phyloP scores from a whole-genome alignment of 352 stramenopile species.

The Globisporangium emineosum region DNA sequence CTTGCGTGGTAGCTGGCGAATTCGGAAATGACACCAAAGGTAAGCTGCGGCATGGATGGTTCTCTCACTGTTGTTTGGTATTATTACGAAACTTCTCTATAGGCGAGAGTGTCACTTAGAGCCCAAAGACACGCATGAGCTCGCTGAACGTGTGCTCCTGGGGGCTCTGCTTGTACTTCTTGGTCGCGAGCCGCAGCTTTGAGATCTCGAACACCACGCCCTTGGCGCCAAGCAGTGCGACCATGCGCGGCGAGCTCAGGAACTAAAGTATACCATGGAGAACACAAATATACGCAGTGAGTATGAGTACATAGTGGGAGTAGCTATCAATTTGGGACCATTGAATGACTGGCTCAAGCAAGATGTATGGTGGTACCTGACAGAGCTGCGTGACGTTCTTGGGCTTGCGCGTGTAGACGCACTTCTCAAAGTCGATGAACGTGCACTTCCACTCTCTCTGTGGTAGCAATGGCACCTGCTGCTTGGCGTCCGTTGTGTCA shows the following conservation, averaged over 20 bases:
- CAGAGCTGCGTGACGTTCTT: conserved; percentile 82
- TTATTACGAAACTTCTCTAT: background rate
- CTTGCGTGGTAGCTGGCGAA: background rate
- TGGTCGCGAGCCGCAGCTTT: conserved; percentile 50
- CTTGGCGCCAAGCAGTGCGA: conserved; percentile 42
- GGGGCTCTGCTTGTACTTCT: conserved; percentile 60
- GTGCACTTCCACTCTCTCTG: conserved; percentile 38
- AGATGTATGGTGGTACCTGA: conserved; percentile 31
- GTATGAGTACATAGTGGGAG: background rate
- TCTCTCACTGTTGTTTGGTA: too few relatives aligned
- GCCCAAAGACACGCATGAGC: conserved; percentile 44
- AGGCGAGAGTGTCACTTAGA: too few relatives aligned
- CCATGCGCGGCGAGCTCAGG: conserved; percentile 60
- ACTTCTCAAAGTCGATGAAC: conserved; percentile 83
- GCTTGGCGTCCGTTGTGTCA: too few relatives aligned
- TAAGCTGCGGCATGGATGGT: too few relatives aligned
- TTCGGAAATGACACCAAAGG: conserved; percentile 5
- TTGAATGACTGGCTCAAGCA: background rate
- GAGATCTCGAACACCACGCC: conserved; percentile 36
- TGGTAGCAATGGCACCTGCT: background rate
- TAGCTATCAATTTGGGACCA: too few relatives aligned
- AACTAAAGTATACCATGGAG: conserved; percentile 46
- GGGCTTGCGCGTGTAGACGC: conserved; percentile 52
- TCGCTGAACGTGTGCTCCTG: conserved; percentile 31
- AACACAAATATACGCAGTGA: background rate